Conservation (phyloP, 2,329 filamentous ascomycete species). For the Beauveria scarabaeidicola region DNA sequence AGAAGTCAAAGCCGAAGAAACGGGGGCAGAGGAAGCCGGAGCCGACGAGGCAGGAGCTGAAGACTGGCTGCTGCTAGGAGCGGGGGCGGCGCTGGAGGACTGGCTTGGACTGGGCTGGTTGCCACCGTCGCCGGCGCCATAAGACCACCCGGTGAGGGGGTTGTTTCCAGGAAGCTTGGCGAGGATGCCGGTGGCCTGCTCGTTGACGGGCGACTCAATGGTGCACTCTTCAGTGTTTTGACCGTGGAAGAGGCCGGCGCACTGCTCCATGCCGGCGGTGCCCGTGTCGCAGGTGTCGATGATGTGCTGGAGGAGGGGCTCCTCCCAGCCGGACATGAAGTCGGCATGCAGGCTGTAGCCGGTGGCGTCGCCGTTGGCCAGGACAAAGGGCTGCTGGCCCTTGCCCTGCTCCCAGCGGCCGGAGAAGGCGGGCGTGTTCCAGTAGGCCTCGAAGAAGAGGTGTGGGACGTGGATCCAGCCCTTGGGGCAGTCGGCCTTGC, state of each 20-base stretch:
- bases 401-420: slow-evolving; percentile 46
- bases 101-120: neutral
- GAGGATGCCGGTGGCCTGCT: slow-evolving; percentile 36
- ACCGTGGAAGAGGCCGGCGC: slow-evolving; percentile 47
- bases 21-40: neutral
- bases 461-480: slow-evolving; percentile 49
- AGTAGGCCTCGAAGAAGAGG: slow-evolving; percentile 53
- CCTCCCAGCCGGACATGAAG: slow-evolving; percentile 67
- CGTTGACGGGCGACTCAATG: slow-evolving; percentile 38
- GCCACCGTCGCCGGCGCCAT: slow-evolving; percentile 22
- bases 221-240: slow-evolving; percentile 45
- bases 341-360: slow-evolving; percentile 65
- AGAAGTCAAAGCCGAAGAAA: neutral
- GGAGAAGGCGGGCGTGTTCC: slow-evolving; percentile 45
- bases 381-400: slow-evolving; percentile 55
- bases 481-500: slow-evolving; percentile 44
- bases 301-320: slow-evolving; percentile 53
- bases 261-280: slow-evolving; percentile 52
- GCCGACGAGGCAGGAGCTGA: neutral
- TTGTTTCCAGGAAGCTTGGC: slow-evolving; percentile 46
- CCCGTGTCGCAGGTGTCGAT: slow-evolving; percentile 58
- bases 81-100: neutral
- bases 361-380: slow-evolving; percentile 60
- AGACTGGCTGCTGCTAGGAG: neutral
- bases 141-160: slow-evolving; percentile 43